Evolutionary conservation across 371 early-diverging fungal genomes (phyloP).

Genomic region (Lichtheimia corymbifera): DNA sequence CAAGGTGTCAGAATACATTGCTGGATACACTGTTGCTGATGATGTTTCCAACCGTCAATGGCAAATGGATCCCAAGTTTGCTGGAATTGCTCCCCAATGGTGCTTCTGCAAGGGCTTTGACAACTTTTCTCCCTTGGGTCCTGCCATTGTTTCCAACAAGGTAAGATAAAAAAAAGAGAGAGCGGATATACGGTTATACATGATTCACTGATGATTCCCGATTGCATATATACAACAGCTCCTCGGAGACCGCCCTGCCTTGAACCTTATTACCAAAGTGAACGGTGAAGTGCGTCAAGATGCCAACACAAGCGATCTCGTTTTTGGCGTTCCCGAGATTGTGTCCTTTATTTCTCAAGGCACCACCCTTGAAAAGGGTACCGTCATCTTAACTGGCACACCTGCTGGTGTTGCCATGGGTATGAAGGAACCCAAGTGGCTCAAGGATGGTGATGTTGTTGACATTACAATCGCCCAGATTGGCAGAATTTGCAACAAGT

Average conservation of each 20-base stretch:
- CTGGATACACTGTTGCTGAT: slow-evolving; percentile 64
- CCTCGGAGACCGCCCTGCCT: slow-evolving; percentile 50
- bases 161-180: too few relatives aligned
- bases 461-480: slow-evolving; percentile 54
- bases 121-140: slow-evolving; percentile 62
- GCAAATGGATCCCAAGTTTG: slow-evolving; percentile 45
- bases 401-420: slow-evolving; percentile 59
- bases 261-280: slow-evolving; percentile 43
- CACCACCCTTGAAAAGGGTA: slow-evolving; percentile 60
- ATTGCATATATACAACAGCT: slow-evolving; percentile 6
- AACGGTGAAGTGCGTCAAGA: slow-evolving; percentile 58
- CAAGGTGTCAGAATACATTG: slow-evolving; percentile 51
- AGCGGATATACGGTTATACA: too few relatives aligned
- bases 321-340: slow-evolving; percentile 38
- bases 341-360: slow-evolving; percentile 60
- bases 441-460: slow-evolving; percentile 54
- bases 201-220: too few relatives aligned
- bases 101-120: slow-evolving; percentile 65
- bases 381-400: slow-evolving; percentile 64
- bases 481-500: slow-evolving; percentile 49
- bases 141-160: slow-evolving; percentile 48
- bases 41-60: slow-evolving; percentile 60
- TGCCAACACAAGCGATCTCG: slow-evolving; percentile 56
- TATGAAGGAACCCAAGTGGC: slow-evolving; percentile 46
- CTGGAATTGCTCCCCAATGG: slow-evolving; percentile 52